These are phyloP conservation scores for Vicia faba DNA, from an alignment of 306 rosid genomes.

Conservation along the genomic window DNA sequence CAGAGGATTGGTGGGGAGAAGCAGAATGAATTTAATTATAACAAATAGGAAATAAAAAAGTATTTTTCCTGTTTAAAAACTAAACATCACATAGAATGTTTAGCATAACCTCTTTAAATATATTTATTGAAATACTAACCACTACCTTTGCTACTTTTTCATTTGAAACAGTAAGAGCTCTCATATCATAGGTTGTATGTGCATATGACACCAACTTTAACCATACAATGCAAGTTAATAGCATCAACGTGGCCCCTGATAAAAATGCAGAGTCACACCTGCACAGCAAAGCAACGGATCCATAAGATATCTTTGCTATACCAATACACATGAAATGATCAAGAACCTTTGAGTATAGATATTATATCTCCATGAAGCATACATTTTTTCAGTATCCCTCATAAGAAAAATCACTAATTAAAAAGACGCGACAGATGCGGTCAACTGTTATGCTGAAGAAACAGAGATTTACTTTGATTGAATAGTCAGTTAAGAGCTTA, in stretches of 20 bases:
- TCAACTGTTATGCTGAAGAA: conserved; percentile 25
- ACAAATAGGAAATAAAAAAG: conserved; percentile 21
- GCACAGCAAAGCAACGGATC: conserved; percentile 39
- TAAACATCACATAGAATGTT: conserved; percentile 23
- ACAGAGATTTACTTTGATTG: conserved; percentile 25
- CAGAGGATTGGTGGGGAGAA: not conserved
- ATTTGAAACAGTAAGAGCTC: conserved; percentile 50
- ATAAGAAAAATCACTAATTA: conserved; percentile 10
- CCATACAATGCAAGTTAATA: conserved; percentile 87
- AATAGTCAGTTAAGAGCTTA: conserved; percentile 17
- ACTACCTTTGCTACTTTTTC: conserved; percentile 78
- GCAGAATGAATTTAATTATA: conserved; percentile 8
- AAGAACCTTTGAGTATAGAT: conserved; percentile 3
- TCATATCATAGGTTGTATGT: conserved; percentile 78
- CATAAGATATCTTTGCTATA: conserved; percentile 23
- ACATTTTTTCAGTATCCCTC: conserved; percentile 7
- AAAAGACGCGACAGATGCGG: not conserved
- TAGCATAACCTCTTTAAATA: conserved; percentile 9
- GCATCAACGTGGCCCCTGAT: conserved; percentile 79
- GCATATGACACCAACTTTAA: conserved; percentile 85
- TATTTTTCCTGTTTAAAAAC: conserved; percentile 9
- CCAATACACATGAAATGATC: conserved; percentile 26
- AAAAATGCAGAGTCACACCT: conserved; percentile 85
- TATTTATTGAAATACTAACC: conserved; percentile 9
- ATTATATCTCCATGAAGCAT: conserved; percentile 18